Conservation (phyloP, 2,329 filamentous ascomycete species). For the Didymella sp. region DNA sequence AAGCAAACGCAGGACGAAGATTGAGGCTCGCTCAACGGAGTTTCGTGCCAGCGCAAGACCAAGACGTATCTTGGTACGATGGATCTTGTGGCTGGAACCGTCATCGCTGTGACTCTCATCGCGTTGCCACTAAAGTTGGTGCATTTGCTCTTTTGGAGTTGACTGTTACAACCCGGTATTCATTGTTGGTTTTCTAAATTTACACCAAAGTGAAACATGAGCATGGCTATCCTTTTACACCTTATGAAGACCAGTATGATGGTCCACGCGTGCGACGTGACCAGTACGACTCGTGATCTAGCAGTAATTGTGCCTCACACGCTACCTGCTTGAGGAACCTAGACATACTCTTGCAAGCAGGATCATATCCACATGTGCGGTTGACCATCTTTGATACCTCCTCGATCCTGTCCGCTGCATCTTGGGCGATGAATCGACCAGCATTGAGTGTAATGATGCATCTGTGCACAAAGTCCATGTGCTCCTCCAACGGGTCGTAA, state of each 20-base stretch:
- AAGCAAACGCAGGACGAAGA: not conserved
- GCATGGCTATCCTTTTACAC: not conserved
- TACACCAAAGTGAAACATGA: not conserved
- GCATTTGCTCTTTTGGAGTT: too few species aligned
- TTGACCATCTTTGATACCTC: slow-evolving; percentile 4
- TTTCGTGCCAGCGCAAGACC: not conserved
- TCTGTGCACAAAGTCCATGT: slow-evolving; percentile 3
- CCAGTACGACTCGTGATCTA: not conserved
- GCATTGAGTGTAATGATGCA: not conserved
- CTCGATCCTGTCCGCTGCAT: slow-evolving; percentile 5
- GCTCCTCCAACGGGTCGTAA: not conserved
- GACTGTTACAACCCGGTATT: not conserved
- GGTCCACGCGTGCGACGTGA: not conserved
- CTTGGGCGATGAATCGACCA: slow-evolving; percentile 1
- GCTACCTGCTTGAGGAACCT: slow-evolving; percentile 4
- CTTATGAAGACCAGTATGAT: not conserved
- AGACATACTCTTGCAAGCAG: not conserved
- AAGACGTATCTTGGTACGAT: not conserved
- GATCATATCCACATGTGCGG: not conserved
- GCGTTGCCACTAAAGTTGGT: too few species aligned
- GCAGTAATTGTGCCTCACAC: slow-evolving; percentile 3
- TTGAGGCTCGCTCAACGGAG: not conserved
- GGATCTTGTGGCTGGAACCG: not conserved
- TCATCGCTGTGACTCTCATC: too few species aligned
- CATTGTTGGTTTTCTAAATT: not conserved